phyloP scores from a whole-genome alignment of 1,139 yeast genomes.

The Suhomyces ambrosiae region DNA sequence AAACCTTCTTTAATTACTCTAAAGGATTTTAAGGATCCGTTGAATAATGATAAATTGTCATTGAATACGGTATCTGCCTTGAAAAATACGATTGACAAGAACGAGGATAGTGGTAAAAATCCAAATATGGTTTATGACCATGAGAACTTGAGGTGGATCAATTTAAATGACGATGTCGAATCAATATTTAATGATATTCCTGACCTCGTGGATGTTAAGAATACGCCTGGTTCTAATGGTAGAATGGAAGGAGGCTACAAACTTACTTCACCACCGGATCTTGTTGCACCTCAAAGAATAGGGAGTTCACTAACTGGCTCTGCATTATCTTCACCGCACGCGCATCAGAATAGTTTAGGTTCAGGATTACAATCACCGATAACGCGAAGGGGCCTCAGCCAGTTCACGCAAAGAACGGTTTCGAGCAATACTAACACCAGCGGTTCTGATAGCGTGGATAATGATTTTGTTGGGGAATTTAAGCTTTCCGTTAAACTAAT shows the following conservation, averaged over 20 bases:
- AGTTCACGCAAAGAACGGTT: constrained; percentile 40
- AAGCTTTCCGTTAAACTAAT: constrained; percentile 40
- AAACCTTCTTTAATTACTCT: constrained; percentile 41
- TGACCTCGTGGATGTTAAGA: constrained; percentile 25
- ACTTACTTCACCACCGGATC: constrained; percentile 13
- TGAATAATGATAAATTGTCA: constrained; percentile 10
- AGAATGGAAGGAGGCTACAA: constrained; percentile 6
- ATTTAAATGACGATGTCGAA: constrained; percentile 46
- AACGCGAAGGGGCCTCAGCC: constrained; percentile 21
- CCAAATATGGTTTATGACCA: constrained; percentile 64
- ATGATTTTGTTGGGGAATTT: constrained; percentile 36
- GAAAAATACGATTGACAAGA: constrained; percentile 11
- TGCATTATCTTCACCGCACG: not conserved
- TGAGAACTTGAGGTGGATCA: constrained; percentile 53
- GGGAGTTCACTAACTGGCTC: not conserved
- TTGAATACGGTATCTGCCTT: constrained; percentile 1
- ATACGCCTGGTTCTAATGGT: constrained; percentile 7
- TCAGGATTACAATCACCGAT: constrained; percentile 15
- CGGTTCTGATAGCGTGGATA: constrained; percentile 11
- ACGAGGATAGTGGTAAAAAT: constrained; percentile 14
- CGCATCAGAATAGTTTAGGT: not conserved
- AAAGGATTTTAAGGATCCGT: constrained; percentile 28
- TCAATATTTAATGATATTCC: constrained; percentile 56
- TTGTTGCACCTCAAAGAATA: constrained; percentile 6
- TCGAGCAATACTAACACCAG: constrained; percentile 27